Evolutionary conservation across 768 basidiomycete species (phyloP).

Genomic region (Tricholoma saponaceum): DNA sequence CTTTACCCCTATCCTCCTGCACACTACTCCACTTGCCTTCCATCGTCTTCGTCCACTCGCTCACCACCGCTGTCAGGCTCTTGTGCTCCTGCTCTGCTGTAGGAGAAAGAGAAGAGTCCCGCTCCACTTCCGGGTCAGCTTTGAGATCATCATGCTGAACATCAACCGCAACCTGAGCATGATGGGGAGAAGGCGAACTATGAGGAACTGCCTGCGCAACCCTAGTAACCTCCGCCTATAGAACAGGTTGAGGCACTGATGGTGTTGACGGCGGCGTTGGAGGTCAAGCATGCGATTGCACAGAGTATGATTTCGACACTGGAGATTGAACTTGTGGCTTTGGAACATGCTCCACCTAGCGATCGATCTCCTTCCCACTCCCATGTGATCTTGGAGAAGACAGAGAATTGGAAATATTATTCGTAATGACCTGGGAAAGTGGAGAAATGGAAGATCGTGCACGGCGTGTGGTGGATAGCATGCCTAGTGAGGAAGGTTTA

Average conservation of each 20-base stretch:
- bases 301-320: no score
- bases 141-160: neutral
- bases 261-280: no score
- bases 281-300: no score
- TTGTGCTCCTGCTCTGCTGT: conserved; percentile 22
- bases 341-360: conserved; percentile 58
- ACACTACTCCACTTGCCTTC: conserved; percentile 78
- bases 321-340: no score
- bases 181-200: conserved; percentile 10
- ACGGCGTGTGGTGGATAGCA: conserved; percentile 19
- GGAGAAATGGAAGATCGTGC: conserved; percentile 21
- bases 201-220: conserved; percentile 25
- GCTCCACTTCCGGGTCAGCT: no score
- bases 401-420: no score
- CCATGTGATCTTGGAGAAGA: no score
- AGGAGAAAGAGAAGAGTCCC: no score
- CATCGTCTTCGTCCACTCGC: conserved; percentile 73
- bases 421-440: conserved; percentile 16
- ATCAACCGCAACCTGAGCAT: conserved; percentile 16
- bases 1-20: conserved; percentile 78
- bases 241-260: no score
- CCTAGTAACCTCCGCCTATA: conserved; percentile 55
- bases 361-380: conserved; percentile 34
- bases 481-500: conserved; percentile 56
- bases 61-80: conserved; percentile 49